Evolutionary conservation across 23 red algal species (phyloP).

Genomic region (Pyropia yezoensis): DNA sequence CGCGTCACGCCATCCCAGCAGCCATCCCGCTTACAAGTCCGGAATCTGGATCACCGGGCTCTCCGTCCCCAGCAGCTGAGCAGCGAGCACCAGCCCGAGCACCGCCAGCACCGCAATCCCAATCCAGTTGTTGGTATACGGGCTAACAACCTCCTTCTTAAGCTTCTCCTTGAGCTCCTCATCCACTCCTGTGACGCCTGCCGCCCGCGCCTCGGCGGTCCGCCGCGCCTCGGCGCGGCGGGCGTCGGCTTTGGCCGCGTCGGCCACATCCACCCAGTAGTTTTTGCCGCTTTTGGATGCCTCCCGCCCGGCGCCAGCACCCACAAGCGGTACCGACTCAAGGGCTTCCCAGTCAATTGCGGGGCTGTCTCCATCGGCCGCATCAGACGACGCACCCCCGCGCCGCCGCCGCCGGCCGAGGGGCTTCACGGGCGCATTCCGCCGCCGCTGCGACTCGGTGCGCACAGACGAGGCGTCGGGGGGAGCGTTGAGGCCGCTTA

Average conservation of each 20-base stretch:
- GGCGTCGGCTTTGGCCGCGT: background rate
- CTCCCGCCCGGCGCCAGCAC: constrained; percentile 18
- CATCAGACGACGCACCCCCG: background rate
- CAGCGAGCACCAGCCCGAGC: constrained; percentile 31
- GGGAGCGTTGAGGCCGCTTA: constrained; percentile 3
- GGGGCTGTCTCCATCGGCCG: constrained; percentile 1
- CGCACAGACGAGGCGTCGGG: constrained; percentile 43
- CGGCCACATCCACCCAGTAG: constrained; percentile 43
- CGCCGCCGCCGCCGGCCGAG: constrained; percentile 32
- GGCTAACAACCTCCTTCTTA: constrained; percentile 54
- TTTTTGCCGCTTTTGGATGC: constrained; percentile 39
- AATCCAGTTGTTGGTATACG: constrained; percentile 88
- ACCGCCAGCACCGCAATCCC: constrained; percentile 42
- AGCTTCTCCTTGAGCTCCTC: constrained; percentile 36
- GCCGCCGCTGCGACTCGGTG: constrained; percentile 60
- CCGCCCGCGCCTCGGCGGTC: background rate
- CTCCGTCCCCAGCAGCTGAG: constrained; percentile 24
- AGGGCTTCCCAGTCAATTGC: constrained; percentile 57
- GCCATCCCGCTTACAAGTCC: constrained; percentile 35
- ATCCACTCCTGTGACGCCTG: constrained; percentile 9
- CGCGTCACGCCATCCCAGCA: no score
- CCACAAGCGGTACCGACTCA: constrained; percentile 51
- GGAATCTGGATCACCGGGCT: constrained; percentile 57
- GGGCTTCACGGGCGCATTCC: constrained; percentile 55
- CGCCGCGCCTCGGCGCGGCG: background rate